A percentile compares a stretch with the other conserved stretches of the same genome.
These are phyloP conservation scores for Neofusicoccum kwambonambiense DNA, from an alignment of 2,329 filamentous ascomycete genomes.

Conservation along the genomic window DNA sequence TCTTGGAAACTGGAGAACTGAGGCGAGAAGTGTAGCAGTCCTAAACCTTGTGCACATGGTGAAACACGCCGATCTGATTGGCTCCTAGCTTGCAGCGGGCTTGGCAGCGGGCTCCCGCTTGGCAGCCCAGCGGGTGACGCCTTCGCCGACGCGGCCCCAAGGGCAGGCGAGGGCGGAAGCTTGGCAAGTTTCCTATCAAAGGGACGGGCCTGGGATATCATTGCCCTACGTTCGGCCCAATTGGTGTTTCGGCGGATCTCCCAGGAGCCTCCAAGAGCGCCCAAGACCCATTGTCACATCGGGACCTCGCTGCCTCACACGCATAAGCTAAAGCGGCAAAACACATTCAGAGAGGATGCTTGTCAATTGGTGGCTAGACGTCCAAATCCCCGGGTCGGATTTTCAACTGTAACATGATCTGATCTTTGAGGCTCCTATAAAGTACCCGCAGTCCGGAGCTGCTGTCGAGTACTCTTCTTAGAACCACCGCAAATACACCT, in stretches of 20 bases:
- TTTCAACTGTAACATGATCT: not conserved
- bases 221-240: not conserved
- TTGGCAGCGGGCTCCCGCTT: slow-evolving; percentile 11
- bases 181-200: not conserved
- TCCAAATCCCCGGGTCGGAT: not conserved
- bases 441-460: not conserved
- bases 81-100: not conserved
- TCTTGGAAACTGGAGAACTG: not conserved
- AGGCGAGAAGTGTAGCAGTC: slow-evolving; percentile 8
- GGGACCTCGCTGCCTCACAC: not conserved
- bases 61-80: slow-evolving; percentile 3
- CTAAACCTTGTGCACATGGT: slow-evolving; percentile 3
- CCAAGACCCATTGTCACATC: not conserved
- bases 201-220: not conserved
- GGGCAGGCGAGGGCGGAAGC: not conserved
- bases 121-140: slow-evolving; percentile 1
- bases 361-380: not conserved
- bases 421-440: not conserved
- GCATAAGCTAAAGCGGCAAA: not conserved
- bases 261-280: not conserved
- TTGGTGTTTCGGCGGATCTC: not conserved
- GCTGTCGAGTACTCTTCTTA: not conserved
- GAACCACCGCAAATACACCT: not conserved
- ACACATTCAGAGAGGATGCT: not conserved
- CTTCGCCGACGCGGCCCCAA: not conserved